Evolutionary conservation across 2,329 filamentous ascomycete species (phyloP), one percentile per base, ranked within the genome.

Genomic region (Tothia fuscella): DNA sequence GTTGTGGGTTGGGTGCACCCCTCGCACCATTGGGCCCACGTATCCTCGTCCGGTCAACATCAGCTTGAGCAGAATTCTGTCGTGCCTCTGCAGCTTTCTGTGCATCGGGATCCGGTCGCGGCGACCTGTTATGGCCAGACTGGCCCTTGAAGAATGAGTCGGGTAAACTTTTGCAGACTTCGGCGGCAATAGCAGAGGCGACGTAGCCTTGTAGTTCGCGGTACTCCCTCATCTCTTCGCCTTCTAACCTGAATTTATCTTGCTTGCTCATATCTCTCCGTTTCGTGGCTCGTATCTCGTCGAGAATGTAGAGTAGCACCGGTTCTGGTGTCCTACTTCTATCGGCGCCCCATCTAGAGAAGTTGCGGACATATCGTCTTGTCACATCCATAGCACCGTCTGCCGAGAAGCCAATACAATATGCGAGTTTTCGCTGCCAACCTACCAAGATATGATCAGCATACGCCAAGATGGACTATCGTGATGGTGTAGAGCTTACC

Each of bases 341-440:
- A 48, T 83, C 77, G n/a, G 74, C 67, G 25, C 83, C 80, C 51
- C 83, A 72, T 50, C 80, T 77, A 46, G 68, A 70, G 16, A 71
- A 67, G 61, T 85, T 84, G 51, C 82, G 82, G 32, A 78, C 73
- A 52, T 80, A 80, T 50, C 76, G 71, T 33, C 76, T 67, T n/a
- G 76, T 80, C 47, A 80, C 76, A 54, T 80, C 76, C 52, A 72
- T 75, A 46, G 74, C 75, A 42, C 76, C 91, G 47, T 98, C 91
- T 44, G 85, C 87, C 10, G 87, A 93, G 58, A 98, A 98, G 39
- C 89, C 91, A 46, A 98, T 80, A 66, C 88, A 95, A 64, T 98
- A 98, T 0, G 86, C 88, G 68, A 96, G 84, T 67, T 91, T 93
- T 69, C 91, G 91, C 51, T 82, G 79, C 91, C 91, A 98, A 46